Conservation (phyloP, 2,329 filamentous ascomycete genomes). For the Stachybotrys elegans region DNA sequence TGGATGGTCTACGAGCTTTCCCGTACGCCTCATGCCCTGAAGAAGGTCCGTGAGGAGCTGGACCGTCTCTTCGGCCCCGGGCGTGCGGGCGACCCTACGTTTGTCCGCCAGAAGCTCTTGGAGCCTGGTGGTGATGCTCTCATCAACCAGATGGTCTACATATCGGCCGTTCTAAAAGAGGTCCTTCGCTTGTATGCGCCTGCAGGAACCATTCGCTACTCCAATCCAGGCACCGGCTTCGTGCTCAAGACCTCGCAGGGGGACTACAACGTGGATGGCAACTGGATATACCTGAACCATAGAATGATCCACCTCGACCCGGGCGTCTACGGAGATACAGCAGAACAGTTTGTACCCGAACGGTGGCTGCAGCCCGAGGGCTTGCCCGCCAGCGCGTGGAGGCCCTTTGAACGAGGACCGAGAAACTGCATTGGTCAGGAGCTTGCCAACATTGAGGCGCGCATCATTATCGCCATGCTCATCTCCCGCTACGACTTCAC, state of each 20-base stretch:
- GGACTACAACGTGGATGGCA: constrained; percentile 23
- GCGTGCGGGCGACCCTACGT: constrained; percentile 13
- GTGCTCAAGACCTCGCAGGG: constrained; percentile 1
- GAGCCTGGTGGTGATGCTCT: constrained; percentile 20
- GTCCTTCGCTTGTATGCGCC: constrained; percentile 28
- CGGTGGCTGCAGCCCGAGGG: constrained; percentile 22
- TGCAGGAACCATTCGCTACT: constrained; percentile 20
- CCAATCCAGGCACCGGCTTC: constrained; percentile 13
- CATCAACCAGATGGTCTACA: constrained; percentile 27
- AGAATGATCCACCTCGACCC: constrained; percentile 27
- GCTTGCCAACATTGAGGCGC: constrained; percentile 1
- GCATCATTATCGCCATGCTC: background rate
- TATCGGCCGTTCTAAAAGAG: constrained; percentile 33
- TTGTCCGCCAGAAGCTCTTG: constrained; percentile 20
- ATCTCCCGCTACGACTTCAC: background rate
- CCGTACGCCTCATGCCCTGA: constrained; percentile 20
- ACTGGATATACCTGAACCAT: constrained; percentile 28
- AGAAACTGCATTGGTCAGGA: constrained; percentile 2
- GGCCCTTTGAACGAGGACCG: constrained; percentile 1
- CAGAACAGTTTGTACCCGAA: constrained; percentile 32
- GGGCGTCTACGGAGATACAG: constrained; percentile 28
- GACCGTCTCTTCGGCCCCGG: constrained; percentile 28
- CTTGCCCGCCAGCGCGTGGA: background rate
- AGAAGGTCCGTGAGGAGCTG: constrained; percentile 26
- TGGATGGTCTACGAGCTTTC: constrained; percentile 33